phyloP scores from a whole-genome alignment of 192 early-diverging fungal species.

The Umbelopsis isabellina region DNA sequence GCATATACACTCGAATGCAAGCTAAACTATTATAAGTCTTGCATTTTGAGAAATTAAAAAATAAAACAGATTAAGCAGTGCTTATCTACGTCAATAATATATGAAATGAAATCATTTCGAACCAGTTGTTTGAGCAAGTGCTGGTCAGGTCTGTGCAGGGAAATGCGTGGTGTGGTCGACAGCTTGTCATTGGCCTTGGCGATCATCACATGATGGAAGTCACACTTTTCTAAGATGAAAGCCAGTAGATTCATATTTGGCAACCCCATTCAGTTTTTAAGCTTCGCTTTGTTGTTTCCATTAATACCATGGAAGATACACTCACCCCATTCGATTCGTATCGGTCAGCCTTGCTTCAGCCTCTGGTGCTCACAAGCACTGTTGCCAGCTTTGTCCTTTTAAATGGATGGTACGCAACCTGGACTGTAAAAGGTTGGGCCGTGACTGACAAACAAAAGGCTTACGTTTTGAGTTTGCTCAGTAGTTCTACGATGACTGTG shows the following conservation, averaged over 20 bases:
- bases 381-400: not conserved
- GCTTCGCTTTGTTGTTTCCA: slow-evolving; percentile 3
- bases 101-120: no score
- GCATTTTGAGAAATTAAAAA: no score
- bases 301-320: not conserved
- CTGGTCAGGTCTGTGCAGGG: no score
- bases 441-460: slow-evolving; percentile 24
- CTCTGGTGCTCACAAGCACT: not conserved
- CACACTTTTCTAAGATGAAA: not conserved
- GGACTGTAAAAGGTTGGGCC: not conserved
- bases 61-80: no score
- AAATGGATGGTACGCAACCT: not conserved
- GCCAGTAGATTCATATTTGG: not conserved
- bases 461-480: slow-evolving; percentile 34
- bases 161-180: not conserved
- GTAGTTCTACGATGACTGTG: slow-evolving; percentile 29
- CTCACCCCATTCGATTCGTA: slow-evolving; percentile 19
- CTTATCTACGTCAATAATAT: no score
- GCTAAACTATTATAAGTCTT: no score
- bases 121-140: no score
- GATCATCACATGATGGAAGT: slow-evolving; percentile 19
- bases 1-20: no score
- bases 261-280: slow-evolving; percentile 22
- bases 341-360: not conserved
- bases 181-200: not conserved